A percentile compares a stretch with the other conserved stretches of the same genome.
Conservation (phyloP, 2,329 filamentous ascomycete species). For the Colletotrichum limetticola region DNA sequence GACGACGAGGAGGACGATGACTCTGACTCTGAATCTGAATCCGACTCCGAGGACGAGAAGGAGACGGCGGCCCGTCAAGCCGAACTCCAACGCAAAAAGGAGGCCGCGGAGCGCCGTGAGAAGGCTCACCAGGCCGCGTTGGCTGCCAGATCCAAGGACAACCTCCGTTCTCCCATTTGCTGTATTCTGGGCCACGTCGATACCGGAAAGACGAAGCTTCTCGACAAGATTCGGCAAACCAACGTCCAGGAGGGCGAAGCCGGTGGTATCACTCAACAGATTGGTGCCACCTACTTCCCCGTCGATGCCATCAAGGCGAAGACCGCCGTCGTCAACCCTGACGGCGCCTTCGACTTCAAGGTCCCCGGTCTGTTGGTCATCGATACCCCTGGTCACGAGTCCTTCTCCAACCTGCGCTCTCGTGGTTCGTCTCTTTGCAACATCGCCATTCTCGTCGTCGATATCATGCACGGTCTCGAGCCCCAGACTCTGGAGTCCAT, state of each 20-base stretch:
- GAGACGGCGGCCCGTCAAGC: conserved; percentile 78
- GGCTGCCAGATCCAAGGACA: conserved; percentile 90
- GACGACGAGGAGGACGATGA: conserved; percentile 63
- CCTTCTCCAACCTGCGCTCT: conserved; percentile 97
- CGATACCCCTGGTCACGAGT: conserved; percentile 99
- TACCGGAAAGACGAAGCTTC: conserved; percentile 99
- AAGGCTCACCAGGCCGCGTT: conserved; percentile 92
- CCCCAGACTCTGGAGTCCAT: conserved; percentile 98
- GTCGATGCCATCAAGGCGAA: conserved; percentile 93
- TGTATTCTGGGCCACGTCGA: conserved; percentile 99
- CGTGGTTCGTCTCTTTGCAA: conserved; percentile 98
- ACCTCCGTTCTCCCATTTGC: conserved; percentile 97
- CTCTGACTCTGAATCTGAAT: conserved; percentile 66
- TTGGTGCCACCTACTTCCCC: conserved; percentile 99
- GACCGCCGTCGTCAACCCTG: conserved; percentile 91
- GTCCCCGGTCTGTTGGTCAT: conserved; percentile 96
- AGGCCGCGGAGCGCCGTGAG: conserved; percentile 88
- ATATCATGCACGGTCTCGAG: conserved; percentile 99
- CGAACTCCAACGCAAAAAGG: conserved; percentile 82
- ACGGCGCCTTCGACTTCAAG: conserved; percentile 94
- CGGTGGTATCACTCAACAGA: conserved; percentile 99
- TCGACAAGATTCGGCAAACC: conserved; percentile 98
- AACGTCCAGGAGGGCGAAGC: conserved; percentile 99
- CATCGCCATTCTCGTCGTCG: conserved; percentile 98
- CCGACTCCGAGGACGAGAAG: conserved; percentile 72